A percentile compares a stretch with the other conserved stretches of the same genome.
Conservation (phyloP, 257 asterid genomes). For the Nyctanthes arbortristis region DNA sequence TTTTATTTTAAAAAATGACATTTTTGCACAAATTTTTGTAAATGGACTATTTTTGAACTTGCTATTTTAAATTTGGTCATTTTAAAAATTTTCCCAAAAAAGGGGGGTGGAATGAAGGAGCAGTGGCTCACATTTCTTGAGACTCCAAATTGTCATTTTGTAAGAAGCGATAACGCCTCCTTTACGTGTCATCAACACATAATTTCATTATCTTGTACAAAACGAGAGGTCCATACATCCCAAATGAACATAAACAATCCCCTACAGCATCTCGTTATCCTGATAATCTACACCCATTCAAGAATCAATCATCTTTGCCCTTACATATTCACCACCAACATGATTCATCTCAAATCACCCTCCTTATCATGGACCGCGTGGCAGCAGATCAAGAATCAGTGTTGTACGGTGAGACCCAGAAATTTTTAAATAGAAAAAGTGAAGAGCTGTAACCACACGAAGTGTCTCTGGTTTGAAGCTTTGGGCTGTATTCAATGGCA, state of each 20-base stretch:
- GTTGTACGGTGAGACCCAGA: not conserved
- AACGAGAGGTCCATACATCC: slow-evolving; percentile 41
- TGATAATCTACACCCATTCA: not conserved
- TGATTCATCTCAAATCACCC: not conserved
- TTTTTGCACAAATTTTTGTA: no score
- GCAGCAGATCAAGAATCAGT: slow-evolving; percentile 24
- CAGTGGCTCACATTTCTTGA: slow-evolving; percentile 21
- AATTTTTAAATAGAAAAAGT: not conserved
- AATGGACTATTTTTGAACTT: no score
- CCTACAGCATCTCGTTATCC: not conserved
- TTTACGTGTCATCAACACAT: slow-evolving; percentile 37
- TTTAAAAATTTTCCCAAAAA: no score
- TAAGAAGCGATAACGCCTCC: slow-evolving; percentile 31
- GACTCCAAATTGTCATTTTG: slow-evolving; percentile 19
- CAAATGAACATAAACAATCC: not conserved
- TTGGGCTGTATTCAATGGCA: slow-evolving; percentile 47
- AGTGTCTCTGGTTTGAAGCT: slow-evolving; percentile 11
- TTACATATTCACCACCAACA: not conserved
- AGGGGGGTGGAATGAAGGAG: no score
- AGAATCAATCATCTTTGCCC: not conserved
- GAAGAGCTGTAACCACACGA: not conserved
- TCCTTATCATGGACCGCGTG: slow-evolving; percentile 10
- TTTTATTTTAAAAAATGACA: no score
- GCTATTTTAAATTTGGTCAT: no score
- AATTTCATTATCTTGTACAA: slow-evolving; percentile 34